Conservation (phyloP, 2,329 filamentous ascomycete species). For the Colletotrichum orchidophilum region DNA sequence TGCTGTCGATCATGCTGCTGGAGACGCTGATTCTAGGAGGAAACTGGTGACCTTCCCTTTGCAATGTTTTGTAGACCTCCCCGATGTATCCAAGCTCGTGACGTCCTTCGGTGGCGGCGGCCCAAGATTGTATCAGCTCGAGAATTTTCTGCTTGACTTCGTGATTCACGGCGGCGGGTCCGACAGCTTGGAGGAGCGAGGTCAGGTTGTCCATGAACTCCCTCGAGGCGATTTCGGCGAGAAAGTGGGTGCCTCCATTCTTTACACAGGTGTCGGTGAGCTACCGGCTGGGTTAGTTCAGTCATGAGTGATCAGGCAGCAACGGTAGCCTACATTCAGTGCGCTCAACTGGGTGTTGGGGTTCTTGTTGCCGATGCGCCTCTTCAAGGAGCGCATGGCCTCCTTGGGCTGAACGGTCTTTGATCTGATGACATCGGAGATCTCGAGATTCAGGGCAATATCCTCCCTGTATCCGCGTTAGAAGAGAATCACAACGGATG, state of each 20-base stretch:
- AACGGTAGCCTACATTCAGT: slow-evolving; percentile 73
- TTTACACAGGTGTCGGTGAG: slow-evolving; percentile 98
- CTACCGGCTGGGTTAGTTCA: slow-evolving; percentile 57
- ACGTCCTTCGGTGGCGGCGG: slow-evolving; percentile 85
- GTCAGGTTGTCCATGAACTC: slow-evolving; percentile 99
- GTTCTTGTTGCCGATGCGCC: slow-evolving; percentile 95
- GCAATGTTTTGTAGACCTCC: slow-evolving; percentile 84
- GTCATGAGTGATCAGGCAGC: slow-evolving; percentile 30
- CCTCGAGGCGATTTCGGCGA: slow-evolving; percentile 92
- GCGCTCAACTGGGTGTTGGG: slow-evolving; percentile 95
- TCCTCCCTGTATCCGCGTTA: slow-evolving; percentile 74
- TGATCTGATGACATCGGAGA: slow-evolving; percentile 95
- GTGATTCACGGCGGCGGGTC: slow-evolving; percentile 77
- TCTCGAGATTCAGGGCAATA: slow-evolving; percentile 96
- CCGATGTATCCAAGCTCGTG: slow-evolving; percentile 86
- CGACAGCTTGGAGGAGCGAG: slow-evolving; percentile 85
- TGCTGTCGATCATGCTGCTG: slow-evolving; percentile 98
- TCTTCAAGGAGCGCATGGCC: slow-evolving; percentile 96
- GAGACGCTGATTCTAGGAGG: slow-evolving; percentile 86
- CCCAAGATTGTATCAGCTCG: slow-evolving; percentile 94
- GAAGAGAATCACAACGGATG: slow-evolving; percentile 22
- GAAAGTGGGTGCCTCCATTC: slow-evolving; percentile 95
- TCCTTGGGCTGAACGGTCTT: slow-evolving; percentile 98
- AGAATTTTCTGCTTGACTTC: slow-evolving; percentile 92
- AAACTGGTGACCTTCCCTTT: slow-evolving; percentile 87